Conservation (phyloP, 441 rosid species). For the Arabidopsis lyrata region DNA sequence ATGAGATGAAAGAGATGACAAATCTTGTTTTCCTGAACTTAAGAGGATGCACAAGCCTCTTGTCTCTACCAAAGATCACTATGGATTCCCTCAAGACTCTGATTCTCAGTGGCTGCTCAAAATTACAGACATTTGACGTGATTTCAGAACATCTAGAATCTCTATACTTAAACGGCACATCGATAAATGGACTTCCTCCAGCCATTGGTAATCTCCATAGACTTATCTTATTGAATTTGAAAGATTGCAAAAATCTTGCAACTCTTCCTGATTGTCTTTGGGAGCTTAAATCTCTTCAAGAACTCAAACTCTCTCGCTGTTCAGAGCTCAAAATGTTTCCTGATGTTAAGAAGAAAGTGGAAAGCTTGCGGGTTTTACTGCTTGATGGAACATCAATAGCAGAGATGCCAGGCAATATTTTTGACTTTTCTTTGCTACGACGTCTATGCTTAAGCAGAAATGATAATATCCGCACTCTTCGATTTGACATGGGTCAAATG, state of each 20-base stretch:
- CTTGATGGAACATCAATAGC: slow-evolving; percentile 7
- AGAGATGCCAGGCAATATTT: background rate
- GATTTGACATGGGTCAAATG: slow-evolving; percentile 4
- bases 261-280: background rate
- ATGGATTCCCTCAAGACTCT: background rate
- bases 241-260: background rate
- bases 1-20: background rate
- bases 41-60: slow-evolving; percentile 23
- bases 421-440: background rate
- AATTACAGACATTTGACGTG: background rate
- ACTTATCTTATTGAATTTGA: background rate
- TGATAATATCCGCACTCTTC: slow-evolving; percentile 6
- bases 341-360: background rate
- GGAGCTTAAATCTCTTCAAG: background rate
- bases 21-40: background rate
- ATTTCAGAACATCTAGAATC: background rate
- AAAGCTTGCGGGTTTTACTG: background rate
- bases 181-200: background rate
- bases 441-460: slow-evolving; percentile 29
- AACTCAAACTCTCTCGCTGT: background rate
- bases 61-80: background rate
- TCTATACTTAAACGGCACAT: background rate
- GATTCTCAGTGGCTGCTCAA: background rate
- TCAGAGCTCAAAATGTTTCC: background rate
- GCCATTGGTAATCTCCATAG: slow-evolving; percentile 6